Evolutionary conservation across 1,284 basidiomycete genomes (phyloP), one percentile per base, ranked within the genome.

Genomic region (Abortiporus biennis): DNA sequence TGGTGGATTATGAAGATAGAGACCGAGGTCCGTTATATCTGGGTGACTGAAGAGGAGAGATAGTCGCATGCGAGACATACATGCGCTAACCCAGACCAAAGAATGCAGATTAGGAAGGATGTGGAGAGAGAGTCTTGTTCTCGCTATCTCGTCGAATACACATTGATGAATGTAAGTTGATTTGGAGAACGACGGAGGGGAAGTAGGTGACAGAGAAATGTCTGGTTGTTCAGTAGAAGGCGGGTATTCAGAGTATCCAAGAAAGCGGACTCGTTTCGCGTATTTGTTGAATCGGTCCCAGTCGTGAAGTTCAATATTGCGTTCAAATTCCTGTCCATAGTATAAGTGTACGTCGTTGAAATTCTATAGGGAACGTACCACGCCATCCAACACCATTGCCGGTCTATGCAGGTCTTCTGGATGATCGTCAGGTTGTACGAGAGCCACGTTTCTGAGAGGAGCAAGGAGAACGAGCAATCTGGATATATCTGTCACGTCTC

Each of bases 221-320:
- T n/a, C n/a, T n/a, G n/a, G n/a, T n/a, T n/a, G n/a, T n/a, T n/a
- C n/a, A n/a, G n/a, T n/a, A n/a, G n/a, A n/a, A n/a, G n/a, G n/a
- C n/a, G n/a, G n/a, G n/a, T n/a, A n/a, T n/a, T n/a, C n/a, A n/a
- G n/a, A n/a, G n/a, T n/a, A n/a, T n/a, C n/a, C n/a, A n/a, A n/a
- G n/a, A n/a, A n/a, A n/a, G n/a, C 80, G 71, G 13, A 84, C 72
- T 20, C 78, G 74, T 19, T 63, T 56, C 16, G 69, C 69, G 49
- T 81, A 83, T 24, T 62, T 65, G 42, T 68, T 62, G 53, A 83
- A 80, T 12, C 69, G 64, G 16, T 58, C 56, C 81, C 80, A 84
- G 56, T 80, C 74, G 17, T 54, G 62, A 2, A 73, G 64, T 23
- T 72, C 67, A 20, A 76, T 68, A 0, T 62, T 56, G 3, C 66